Conservation (phyloP, 306 rosid genomes). For the Prunus dulcis region DNA sequence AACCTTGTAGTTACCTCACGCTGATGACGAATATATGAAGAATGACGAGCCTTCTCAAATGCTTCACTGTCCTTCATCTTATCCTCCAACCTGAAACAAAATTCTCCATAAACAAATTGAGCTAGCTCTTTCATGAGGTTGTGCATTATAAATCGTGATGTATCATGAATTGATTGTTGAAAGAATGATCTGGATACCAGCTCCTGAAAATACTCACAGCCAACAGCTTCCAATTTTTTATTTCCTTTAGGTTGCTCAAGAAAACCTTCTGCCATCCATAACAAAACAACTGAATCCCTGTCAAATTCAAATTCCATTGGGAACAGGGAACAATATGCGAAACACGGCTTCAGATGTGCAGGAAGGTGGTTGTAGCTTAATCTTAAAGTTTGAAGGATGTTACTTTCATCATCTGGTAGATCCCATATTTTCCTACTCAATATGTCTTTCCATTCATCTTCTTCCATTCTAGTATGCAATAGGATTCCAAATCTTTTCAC, state of each 20-base stretch:
- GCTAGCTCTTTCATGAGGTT: conserved; percentile 27
- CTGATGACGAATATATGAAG: conserved; percentile 26
- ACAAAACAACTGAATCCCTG: conserved; percentile 25
- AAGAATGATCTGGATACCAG: conserved; percentile 34
- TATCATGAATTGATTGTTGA: conserved; percentile 7
- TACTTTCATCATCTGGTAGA: conserved; percentile 32
- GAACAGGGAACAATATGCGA: conserved; percentile 28
- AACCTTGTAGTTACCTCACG: conserved; percentile 28
- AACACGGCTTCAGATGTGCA: conserved; percentile 33
- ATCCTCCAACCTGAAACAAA: conserved; percentile 29
- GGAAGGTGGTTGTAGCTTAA: conserved; percentile 35
- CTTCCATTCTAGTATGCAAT: conserved; percentile 22
- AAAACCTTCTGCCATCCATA: conserved; percentile 44
- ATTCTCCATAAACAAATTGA: conserved; percentile 30
- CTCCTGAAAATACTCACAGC: conserved; percentile 31
- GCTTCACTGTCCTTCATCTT: background rate
- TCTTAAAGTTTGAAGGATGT: conserved; percentile 31
- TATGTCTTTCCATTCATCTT: conserved; percentile 40
- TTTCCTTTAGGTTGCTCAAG: conserved; percentile 26
- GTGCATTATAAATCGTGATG: conserved; percentile 23
- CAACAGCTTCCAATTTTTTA: conserved; percentile 26
- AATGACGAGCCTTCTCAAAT: conserved; percentile 31
- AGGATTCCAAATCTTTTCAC: conserved; percentile 41
- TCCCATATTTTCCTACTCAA: conserved; percentile 40
- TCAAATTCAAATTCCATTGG: conserved; percentile 22